Conservation (phyloP, 2,329 filamentous ascomycete species). For the Apiospora sp. region DNA sequence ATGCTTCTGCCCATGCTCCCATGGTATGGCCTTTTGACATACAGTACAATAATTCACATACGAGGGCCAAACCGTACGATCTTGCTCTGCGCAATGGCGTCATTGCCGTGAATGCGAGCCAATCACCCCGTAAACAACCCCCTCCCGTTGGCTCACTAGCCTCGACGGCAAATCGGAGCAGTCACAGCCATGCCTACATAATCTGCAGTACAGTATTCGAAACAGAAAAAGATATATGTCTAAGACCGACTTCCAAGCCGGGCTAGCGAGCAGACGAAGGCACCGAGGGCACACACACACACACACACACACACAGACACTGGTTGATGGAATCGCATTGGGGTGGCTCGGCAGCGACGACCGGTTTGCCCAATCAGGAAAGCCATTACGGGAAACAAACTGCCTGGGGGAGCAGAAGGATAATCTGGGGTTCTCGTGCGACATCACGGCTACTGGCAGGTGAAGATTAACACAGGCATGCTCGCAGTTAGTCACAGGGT, state of each 20-base stretch:
- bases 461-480: neutral
- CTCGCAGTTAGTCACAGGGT: neutral
- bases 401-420: neutral
- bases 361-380: conserved; percentile 23
- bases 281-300: no score
- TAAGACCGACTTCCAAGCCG: neutral
- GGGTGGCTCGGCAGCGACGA: conserved; percentile 6
- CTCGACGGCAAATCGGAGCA: conserved; percentile 11
- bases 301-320: no score
- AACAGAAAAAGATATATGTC: conserved; percentile 5
- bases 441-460: neutral
- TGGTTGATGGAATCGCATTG: conserved; percentile 7
- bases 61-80: conserved; percentile 10
- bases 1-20: neutral
- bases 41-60: neutral
- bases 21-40: neutral
- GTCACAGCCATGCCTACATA: neutral
- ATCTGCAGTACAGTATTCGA: conserved; percentile 12
- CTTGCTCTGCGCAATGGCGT: conserved; percentile 20
- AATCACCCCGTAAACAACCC: conserved; percentile 7
- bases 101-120: neutral
- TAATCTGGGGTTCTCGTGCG: conserved; percentile 5
- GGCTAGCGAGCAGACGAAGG: neutral
- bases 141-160: conserved; percentile 1
- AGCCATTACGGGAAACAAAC: neutral